Conservation (phyloP, 345 rosid genomes). For the Physaria fendleri region DNA sequence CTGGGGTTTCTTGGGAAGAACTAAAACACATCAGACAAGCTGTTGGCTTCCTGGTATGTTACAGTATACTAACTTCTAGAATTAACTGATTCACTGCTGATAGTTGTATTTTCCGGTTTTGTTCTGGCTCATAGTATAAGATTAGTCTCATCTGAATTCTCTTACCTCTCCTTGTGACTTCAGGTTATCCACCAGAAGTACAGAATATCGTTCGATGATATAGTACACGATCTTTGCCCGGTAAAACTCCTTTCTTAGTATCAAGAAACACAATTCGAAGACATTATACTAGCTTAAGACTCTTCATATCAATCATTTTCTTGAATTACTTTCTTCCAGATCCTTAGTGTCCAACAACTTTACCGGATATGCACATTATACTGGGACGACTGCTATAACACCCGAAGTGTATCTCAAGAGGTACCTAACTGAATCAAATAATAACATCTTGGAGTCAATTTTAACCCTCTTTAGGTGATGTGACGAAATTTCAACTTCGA, state of each 20-base stretch:
- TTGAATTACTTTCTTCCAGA: conserved; percentile 36
- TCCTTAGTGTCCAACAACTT: conserved; percentile 92
- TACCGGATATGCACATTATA: conserved; percentile 93
- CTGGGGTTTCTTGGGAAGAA: conserved; percentile 98
- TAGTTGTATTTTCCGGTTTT: neutral
- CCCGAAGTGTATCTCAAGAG: conserved; percentile 81
- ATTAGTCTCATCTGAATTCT: neutral
- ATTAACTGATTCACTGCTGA: neutral
- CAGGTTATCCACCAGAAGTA: conserved; percentile 99
- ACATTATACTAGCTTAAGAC: neutral
- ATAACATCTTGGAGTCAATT: neutral
- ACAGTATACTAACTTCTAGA: neutral
- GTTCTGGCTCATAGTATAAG: no score
- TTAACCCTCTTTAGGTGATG: neutral
- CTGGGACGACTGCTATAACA: conserved; percentile 98
- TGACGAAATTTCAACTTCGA: conserved; percentile 71
- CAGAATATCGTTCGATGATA: conserved; percentile 92
- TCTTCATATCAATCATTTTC: neutral
- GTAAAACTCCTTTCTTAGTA: conserved; percentile 40
- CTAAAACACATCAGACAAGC: conserved; percentile 96
- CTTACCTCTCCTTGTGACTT: neutral
- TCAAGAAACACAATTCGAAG: neutral
- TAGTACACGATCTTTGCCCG: conserved; percentile 89
- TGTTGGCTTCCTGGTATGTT: conserved; percentile 92
- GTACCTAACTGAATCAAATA: conserved; percentile 30